Evolutionary conservation across 2,329 filamentous ascomycete species (phyloP).

Genomic region (Aspergillus sp.): DNA sequence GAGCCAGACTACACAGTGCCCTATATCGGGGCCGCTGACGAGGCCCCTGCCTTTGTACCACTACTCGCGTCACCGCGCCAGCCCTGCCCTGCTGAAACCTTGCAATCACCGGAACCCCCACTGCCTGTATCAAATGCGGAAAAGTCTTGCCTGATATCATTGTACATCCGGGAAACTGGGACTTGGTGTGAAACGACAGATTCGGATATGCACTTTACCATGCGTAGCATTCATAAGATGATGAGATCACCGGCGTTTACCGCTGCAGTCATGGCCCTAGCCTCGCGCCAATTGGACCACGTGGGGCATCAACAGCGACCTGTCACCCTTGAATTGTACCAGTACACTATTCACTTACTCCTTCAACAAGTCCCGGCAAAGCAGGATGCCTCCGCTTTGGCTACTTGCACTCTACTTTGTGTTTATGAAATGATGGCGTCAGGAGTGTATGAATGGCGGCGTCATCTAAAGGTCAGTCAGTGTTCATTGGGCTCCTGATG

Average conservation of each 20-base stretch:
- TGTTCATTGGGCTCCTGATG: not conserved
- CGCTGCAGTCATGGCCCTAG: constrained; percentile 14
- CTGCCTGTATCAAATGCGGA: constrained; percentile 6
- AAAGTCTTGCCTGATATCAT: constrained; percentile 10
- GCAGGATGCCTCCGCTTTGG: constrained; percentile 9
- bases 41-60: no score
- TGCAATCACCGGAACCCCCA: not conserved
- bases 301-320: constrained; percentile 4
- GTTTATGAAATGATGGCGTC: constrained; percentile 22
- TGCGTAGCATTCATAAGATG: constrained; percentile 10
- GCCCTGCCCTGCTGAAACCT: no score
- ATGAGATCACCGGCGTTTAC: constrained; percentile 11
- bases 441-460: constrained; percentile 15
- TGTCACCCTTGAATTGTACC: constrained; percentile 15
- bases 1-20: no score
- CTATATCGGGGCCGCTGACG: no score
- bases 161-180: constrained; percentile 11
- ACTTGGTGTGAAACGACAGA: constrained; percentile 20
- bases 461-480: constrained; percentile 12
- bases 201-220: constrained; percentile 15
- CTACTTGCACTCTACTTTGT: constrained; percentile 18
- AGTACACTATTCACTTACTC: constrained; percentile 14
- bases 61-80: no score
- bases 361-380: constrained; percentile 12
- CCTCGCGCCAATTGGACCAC: constrained; percentile 14